These are phyloP conservation scores for Candida corydali DNA, from an alignment of 805 yeast genomes.

Conservation along the genomic window DNA sequence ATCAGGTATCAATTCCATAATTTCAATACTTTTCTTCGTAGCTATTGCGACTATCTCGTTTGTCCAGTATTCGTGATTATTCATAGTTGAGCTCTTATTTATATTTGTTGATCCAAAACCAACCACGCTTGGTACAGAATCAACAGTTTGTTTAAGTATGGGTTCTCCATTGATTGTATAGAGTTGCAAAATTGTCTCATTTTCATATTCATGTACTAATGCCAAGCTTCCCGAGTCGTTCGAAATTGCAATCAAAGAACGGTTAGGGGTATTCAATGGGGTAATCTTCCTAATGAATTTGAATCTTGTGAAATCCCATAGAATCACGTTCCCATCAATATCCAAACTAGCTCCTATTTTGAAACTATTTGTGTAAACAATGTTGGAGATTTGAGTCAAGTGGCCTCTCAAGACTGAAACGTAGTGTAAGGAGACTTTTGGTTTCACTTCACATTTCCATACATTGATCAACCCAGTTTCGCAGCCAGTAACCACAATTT, in stretches of 20 bases:
- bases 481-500: conserved; percentile 46
- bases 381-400: conserved; percentile 37
- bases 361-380: conserved; percentile 49
- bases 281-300: conserved; percentile 43
- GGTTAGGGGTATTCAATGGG: conserved; percentile 13
- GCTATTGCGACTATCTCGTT: conserved; percentile 31
- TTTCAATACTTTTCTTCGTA: conserved; percentile 11
- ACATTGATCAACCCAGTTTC: conserved; percentile 57
- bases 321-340: conserved; percentile 45
- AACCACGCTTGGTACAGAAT: conserved; percentile 18
- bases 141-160: conserved; percentile 20
- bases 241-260: conserved; percentile 40
- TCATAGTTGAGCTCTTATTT: conserved; percentile 14
- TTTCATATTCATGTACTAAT: conserved; percentile 20
- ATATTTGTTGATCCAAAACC: conserved; percentile 28
- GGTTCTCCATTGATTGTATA: conserved; percentile 54
- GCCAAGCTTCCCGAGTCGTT: conserved; percentile 54
- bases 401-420: conserved; percentile 58
- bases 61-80: conserved; percentile 34
- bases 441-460: conserved; percentile 44
- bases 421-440: conserved; percentile 29
- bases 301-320: conserved; percentile 63
- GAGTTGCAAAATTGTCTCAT: conserved; percentile 23
- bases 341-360: conserved; percentile 56
- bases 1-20: conserved; percentile 20